phyloP scores from a whole-genome alignment of 352 stramenopile species.

The Thalassiosira hispida region DNA sequence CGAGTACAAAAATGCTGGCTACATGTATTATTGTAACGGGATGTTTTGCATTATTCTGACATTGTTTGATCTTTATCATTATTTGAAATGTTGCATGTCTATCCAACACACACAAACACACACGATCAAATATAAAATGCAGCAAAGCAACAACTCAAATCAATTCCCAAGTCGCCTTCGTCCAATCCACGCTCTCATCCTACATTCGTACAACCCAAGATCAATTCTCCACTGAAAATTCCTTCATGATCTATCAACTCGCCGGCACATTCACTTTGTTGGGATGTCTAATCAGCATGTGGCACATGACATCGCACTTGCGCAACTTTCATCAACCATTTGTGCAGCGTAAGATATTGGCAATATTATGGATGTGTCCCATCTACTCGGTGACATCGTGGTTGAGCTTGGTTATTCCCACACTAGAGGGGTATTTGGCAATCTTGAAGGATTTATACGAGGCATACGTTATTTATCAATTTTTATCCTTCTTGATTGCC shows the following conservation, averaged over 20 bases:
- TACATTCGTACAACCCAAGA: conserved; percentile 75
- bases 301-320: conserved; percentile 92
- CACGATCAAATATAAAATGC: conserved; percentile 1
- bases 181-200: conserved; percentile 70
- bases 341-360: conserved; percentile 94
- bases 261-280: conserved; percentile 92
- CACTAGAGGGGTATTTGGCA: conserved; percentile 91
- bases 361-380: conserved; percentile 90
- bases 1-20: no score
- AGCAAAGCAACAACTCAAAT: conserved; percentile 66
- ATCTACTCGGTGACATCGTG: conserved; percentile 88
- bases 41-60: no score
- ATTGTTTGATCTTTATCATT: no score
- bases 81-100: no score
- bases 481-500: conserved; percentile 96
- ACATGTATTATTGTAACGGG: no score
- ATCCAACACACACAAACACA: no score
- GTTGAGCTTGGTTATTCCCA: conserved; percentile 84
- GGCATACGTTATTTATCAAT: conserved; percentile 98
- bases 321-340: conserved; percentile 92
- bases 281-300: conserved; percentile 90
- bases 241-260: conserved; percentile 87
- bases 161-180: conserved; percentile 60
- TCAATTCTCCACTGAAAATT: conserved; percentile 86
- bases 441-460: conserved; percentile 97